Percentiles rank a stretch among this genome's conserved stretches.
Conservation (phyloP, 306 rosid genomes). For the Leucaena leucocephala region DNA sequence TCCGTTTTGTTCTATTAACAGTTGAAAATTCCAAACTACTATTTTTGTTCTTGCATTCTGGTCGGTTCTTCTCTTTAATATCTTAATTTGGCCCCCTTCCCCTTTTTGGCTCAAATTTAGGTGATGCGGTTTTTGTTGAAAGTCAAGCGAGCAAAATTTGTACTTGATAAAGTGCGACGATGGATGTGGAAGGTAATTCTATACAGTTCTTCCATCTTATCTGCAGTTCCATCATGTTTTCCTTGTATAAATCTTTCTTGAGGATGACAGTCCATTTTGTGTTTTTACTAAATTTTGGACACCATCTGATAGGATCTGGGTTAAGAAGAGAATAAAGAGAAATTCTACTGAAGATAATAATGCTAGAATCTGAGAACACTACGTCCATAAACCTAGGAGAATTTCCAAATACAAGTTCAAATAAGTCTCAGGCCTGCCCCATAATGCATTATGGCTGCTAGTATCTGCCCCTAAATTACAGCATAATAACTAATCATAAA, state of each 20-base stretch:
- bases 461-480: neutral
- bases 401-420: neutral
- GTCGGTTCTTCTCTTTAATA: conserved; percentile 33
- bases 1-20: conserved; percentile 30
- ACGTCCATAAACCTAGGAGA: neutral
- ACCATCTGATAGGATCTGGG: neutral
- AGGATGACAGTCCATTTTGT: conserved; percentile 21
- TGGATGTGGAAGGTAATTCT: conserved; percentile 95
- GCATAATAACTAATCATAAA: neutral
- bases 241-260: conserved; percentile 10
- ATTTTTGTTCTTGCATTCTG: conserved; percentile 20
- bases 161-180: conserved; percentile 90
- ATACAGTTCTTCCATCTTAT: conserved; percentile 32
- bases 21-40: neutral
- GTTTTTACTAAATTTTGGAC: conserved; percentile 21
- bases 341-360: neutral
- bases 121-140: conserved; percentile 93
- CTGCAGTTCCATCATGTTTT: conserved; percentile 9
- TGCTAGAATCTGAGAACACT: neutral
- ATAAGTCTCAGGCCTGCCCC: neutral
- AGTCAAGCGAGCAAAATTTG: conserved; percentile 95
- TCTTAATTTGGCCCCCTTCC: conserved; percentile 16
- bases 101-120: conserved; percentile 36
- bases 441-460: neutral
- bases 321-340: neutral